phyloP scores from a whole-genome alignment of 148 eudicot genomes.

The Pharnaceum exiguum region DNA sequence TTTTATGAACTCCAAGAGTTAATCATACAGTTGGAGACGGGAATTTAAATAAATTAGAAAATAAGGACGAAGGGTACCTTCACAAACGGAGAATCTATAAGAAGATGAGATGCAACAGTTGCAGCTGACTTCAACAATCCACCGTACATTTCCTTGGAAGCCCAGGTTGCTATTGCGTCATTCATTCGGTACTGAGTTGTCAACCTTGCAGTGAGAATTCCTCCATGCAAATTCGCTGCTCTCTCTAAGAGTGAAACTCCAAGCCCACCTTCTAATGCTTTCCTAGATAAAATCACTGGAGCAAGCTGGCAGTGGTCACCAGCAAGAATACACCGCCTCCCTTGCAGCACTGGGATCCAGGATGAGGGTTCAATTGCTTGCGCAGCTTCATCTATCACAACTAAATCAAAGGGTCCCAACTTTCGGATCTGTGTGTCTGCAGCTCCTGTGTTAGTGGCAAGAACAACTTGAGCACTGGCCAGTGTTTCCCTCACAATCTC shows the following conservation, averaged over 20 bases:
- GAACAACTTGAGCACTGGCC: slow-evolving; percentile 71
- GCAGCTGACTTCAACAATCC: slow-evolving; percentile 60
- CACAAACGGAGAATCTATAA: slow-evolving; percentile 75
- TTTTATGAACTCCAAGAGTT: no score
- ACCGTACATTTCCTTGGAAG: slow-evolving; percentile 84
- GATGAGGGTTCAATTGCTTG: slow-evolving; percentile 90
- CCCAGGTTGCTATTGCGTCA: slow-evolving; percentile 82
- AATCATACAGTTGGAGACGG: no score
- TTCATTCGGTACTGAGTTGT: slow-evolving; percentile 81
- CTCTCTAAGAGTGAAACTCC: slow-evolving; percentile 72
- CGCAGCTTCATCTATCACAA: slow-evolving; percentile 81
- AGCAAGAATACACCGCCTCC: slow-evolving; percentile 77
- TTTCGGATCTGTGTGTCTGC: slow-evolving; percentile 73
- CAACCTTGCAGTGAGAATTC: slow-evolving; percentile 56
- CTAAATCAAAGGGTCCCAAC: slow-evolving; percentile 69
- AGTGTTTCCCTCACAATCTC: slow-evolving; percentile 60
- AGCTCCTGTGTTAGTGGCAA: slow-evolving; percentile 81
- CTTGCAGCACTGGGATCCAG: slow-evolving; percentile 80
- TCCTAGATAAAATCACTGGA: slow-evolving; percentile 73
- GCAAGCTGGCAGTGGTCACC: slow-evolving; percentile 88
- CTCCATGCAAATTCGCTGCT: slow-evolving; percentile 59
- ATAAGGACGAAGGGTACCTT: slow-evolving; percentile 38
- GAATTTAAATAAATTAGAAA: no score
- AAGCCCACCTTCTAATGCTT: slow-evolving; percentile 78
- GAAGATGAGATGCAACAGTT: slow-evolving; percentile 64